Evolutionary conservation across 1,139 yeast species (phyloP).

Genomic region (Arxiozyma heterogenica): DNA sequence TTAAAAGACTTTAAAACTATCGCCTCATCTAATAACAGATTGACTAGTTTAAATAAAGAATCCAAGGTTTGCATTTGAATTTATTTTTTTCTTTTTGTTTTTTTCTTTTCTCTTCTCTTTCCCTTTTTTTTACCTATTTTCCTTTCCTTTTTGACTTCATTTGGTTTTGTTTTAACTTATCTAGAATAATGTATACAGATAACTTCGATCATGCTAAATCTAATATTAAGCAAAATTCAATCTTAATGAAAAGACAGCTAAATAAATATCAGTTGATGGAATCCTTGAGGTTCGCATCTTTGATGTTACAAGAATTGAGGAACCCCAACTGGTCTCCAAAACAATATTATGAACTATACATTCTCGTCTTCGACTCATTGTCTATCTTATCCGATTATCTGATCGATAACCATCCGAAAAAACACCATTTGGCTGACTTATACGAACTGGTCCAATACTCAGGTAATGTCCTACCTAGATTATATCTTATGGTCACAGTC

Average conservation of each 20-base stretch:
- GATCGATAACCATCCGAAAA: constrained; percentile 51
- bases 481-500: constrained; percentile 89
- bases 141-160: no score
- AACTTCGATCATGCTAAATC: constrained; percentile 23
- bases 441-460: constrained; percentile 94
- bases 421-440: constrained; percentile 77
- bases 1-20: no score
- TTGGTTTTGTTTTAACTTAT: no score
- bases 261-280: constrained; percentile 65
- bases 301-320: constrained; percentile 72
- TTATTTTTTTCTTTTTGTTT: no score
- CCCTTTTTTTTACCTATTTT: no score
- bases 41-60: no score
- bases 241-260: constrained; percentile 68
- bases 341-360: constrained; percentile 87
- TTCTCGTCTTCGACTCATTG: constrained; percentile 75
- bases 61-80: no score
- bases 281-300: constrained; percentile 81
- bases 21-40: no score
- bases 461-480: constrained; percentile 83
- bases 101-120: no score
- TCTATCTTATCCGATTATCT: constrained; percentile 59
- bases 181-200: constrained; percentile 23
- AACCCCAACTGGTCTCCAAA: constrained; percentile 74
- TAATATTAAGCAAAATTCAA: constrained; percentile 58